Evolutionary conservation across 495 filamentous ascomycete genomes (phyloP).

Genomic region (Talaromyces ruber): DNA sequence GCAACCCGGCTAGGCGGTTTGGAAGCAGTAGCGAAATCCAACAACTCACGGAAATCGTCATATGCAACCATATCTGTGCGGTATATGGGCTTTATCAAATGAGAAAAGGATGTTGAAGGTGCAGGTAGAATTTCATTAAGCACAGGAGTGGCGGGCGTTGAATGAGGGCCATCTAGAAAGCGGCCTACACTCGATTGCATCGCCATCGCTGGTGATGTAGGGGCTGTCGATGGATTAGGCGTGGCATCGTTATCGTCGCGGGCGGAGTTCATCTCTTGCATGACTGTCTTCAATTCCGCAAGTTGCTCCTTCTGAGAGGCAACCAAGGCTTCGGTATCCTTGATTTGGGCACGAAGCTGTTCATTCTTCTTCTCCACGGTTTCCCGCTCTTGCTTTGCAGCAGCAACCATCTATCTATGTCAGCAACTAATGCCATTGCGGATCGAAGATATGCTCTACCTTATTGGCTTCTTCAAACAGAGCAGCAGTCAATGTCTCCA

Average conservation of each 20-base stretch:
- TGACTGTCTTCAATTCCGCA: slow-evolving; percentile 77
- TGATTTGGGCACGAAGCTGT: slow-evolving; percentile 67
- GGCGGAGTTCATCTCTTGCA: slow-evolving; percentile 77
- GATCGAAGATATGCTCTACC: slow-evolving; percentile 27
- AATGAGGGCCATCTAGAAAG: slow-evolving; percentile 34
- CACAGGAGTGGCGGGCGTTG: slow-evolving; percentile 35
- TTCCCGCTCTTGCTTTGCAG: slow-evolving; percentile 64
- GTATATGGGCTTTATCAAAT: slow-evolving; percentile 73
- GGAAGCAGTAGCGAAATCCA: slow-evolving; percentile 56
- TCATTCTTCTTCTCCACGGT: slow-evolving; percentile 68
- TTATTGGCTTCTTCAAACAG: slow-evolving; percentile 94
- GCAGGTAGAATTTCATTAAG: slow-evolving; percentile 59
- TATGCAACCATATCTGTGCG: slow-evolving; percentile 74
- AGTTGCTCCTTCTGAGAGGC: slow-evolving; percentile 90
- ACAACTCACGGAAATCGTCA: slow-evolving; percentile 74
- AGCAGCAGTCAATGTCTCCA: slow-evolving; percentile 81
- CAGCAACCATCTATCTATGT: slow-evolving; percentile 71
- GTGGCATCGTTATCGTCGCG: slow-evolving; percentile 57
- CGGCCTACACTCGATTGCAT: slow-evolving; percentile 22
- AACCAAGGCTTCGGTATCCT: slow-evolving; percentile 79
- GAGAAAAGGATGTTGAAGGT: slow-evolving; percentile 76
- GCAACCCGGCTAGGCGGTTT: slow-evolving; percentile 53
- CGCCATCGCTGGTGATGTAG: slow-evolving; percentile 52
- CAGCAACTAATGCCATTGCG: background rate
- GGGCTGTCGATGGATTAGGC: slow-evolving; percentile 52